These are phyloP conservation scores for Citrullus amarus DNA, from an alignment of 306 rosid genomes.

Conservation along the genomic window DNA sequence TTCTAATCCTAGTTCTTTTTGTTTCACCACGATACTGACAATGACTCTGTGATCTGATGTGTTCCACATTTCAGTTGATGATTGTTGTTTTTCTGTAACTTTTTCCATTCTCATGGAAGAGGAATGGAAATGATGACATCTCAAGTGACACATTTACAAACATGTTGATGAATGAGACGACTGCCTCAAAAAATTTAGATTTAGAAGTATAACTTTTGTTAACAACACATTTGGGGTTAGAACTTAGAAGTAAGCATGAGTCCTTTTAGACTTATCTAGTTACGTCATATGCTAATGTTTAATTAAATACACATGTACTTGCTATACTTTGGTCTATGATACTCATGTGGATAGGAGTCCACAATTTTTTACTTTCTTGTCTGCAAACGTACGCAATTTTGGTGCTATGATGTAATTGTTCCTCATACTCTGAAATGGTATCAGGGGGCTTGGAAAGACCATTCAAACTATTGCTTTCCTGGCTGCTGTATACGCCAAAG, in stretches of 20 bases:
- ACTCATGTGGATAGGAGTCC: not conserved
- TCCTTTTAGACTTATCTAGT: not conserved
- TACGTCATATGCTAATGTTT: not conserved
- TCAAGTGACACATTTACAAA: not conserved
- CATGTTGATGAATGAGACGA: not conserved
- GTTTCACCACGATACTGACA: not conserved
- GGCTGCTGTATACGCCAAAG: constrained; percentile 74
- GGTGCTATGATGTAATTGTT: constrained; percentile 9
- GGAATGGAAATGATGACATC: not conserved
- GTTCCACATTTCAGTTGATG: not conserved
- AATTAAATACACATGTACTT: not conserved
- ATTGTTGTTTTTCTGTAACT: not conserved
- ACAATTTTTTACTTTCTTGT: not conserved
- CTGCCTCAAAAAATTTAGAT: not conserved
- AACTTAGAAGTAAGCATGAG: not conserved
- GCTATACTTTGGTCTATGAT: not conserved
- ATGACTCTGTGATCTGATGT: not conserved
- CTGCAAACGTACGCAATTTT: not conserved
- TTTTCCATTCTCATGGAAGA: not conserved
- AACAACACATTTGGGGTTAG: not conserved
- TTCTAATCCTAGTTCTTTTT: not conserved
- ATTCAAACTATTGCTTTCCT: constrained; percentile 89
- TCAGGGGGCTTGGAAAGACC: constrained; percentile 97
- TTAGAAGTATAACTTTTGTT: not conserved
- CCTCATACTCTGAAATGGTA: constrained; percentile 15